These are phyloP conservation scores for Byssothecium circinans DNA, from an alignment of 2,329 filamentous ascomycete species.

Conservation along the genomic window DNA sequence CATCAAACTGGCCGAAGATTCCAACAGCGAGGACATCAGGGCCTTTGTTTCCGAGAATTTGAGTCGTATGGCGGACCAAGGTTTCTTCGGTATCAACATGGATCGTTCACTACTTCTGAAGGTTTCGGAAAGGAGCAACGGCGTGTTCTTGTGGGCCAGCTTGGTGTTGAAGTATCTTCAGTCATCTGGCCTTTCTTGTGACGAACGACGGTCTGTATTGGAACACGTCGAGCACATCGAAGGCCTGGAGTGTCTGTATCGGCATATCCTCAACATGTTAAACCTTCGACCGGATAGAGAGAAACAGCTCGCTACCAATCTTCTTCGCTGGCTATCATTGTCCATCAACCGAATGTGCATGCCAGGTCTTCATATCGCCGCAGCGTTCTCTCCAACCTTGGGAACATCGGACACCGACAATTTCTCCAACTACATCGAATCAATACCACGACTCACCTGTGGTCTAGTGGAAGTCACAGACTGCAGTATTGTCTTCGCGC, in stretches of 20 bases:
- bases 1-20: constrained; percentile 16
- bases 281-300: constrained; percentile 17
- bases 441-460: constrained; percentile 26
- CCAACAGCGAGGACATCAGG: constrained; percentile 24
- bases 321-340: constrained; percentile 31
- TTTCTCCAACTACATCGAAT: constrained; percentile 13
- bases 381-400: constrained; percentile 17
- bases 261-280: constrained; percentile 22
- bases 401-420: constrained; percentile 7
- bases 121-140: constrained; percentile 21
- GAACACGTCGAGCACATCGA: constrained; percentile 19
- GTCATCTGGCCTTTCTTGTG: constrained; percentile 26
- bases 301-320: constrained; percentile 23
- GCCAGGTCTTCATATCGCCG: constrained; percentile 22
- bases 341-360: constrained; percentile 24
- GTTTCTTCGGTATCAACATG: constrained; percentile 33
- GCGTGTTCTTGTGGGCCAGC: constrained; percentile 34
- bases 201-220: constrained; percentile 24
- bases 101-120: constrained; percentile 23
- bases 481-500: constrained; percentile 23
- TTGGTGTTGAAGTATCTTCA: constrained; percentile 27
- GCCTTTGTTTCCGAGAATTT: constrained; percentile 20
- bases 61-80: constrained; percentile 30
- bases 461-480: constrained; percentile 26
- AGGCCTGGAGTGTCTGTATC: constrained; percentile 26